Conservation (phyloP, 192 early-diverging fungal species). For the Gaertneriomyces sp. region DNA sequence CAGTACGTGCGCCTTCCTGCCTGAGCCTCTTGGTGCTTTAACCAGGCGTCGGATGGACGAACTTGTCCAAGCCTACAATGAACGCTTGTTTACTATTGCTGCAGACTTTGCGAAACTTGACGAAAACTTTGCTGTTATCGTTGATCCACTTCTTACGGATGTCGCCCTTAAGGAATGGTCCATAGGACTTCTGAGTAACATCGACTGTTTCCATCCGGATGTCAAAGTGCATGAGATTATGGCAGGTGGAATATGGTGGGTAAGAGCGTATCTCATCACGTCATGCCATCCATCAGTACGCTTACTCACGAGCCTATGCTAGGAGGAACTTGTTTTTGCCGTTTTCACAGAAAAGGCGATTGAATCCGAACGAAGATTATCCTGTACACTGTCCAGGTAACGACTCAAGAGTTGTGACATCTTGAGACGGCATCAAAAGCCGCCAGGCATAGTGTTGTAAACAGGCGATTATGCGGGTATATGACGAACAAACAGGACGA, state of each 20-base stretch:
- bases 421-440: neutral
- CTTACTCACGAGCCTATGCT: too few relatives aligned
- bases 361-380: neutral
- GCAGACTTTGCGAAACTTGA: constrained; percentile 25
- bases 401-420: neutral
- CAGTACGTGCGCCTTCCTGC: constrained; percentile 30
- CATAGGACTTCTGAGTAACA: constrained; percentile 41
- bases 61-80: constrained; percentile 42
- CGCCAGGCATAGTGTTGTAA: too few relatives aligned
- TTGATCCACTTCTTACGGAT: constrained; percentile 38
- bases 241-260: constrained; percentile 21
- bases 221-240: constrained; percentile 25
- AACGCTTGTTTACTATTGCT: constrained; percentile 34
- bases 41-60: constrained; percentile 45
- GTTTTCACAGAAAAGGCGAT: neutral
- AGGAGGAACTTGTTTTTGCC: neutral
- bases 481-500: too few relatives aligned
- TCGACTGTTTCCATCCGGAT: constrained; percentile 62
- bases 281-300: too few relatives aligned
- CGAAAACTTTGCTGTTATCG: constrained; percentile 46
- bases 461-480: too few relatives aligned
- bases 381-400: neutral
- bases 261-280: neutral
- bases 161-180: constrained; percentile 39
- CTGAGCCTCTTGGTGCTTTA: constrained; percentile 27